Base-by-base conservation (phyloP, 202 grass and related monocot species). In the Cymbopogon flexuosus region DNA sequence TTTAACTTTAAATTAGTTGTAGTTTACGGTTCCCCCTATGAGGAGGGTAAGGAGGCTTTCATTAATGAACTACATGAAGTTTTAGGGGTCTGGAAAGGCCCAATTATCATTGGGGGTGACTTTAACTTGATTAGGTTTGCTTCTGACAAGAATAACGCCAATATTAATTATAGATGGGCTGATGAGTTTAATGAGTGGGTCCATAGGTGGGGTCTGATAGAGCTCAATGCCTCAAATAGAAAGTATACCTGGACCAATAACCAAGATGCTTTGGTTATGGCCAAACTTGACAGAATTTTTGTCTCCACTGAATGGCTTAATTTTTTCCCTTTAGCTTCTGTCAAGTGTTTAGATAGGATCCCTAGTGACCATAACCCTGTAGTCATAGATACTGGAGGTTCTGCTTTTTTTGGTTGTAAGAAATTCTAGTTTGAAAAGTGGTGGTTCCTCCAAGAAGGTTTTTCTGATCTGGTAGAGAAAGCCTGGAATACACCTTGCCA, bases 21-120 rank as follows among this genome's bases (percentile, higher is more conserved):
- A 1, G 42, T 45, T 0, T 45, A 45, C 13, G 42, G 42, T 0
- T 45, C 42, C 1, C 42, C 42, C 0, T 52, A 52, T 52, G 49
- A 52, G 49, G 15, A n/a, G 0, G 16, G 49, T 0, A 52, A n/a
- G 0, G 16, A 18, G 0, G 1, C 0, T 0, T 45, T 45, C 1
- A 13, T 56, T 8, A 1, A 7, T 8, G 51, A 56, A 2, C 1
- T 21, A 2, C 6, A 56, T 39, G 1, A 0, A 8, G 36, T 39
- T 1, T 6, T 39, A 5, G 5, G 7, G 7, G 1, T 5, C 0
- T 39, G 36, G 36, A 0, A 0, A 8, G 5, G 36, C 1, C 36
- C 36, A 1, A 39, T 1, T 8, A 6, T 39, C 1, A 0, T 56
- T 2, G 39, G 2, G 1, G 10, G 16, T 56, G 39, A 40, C 1